A percentile compares a stretch with the other conserved stretches of the same genome.
Conservation (phyloP, 1,284 basidiomycete genomes). For the Ceratorhiza oryzae-sativae region DNA sequence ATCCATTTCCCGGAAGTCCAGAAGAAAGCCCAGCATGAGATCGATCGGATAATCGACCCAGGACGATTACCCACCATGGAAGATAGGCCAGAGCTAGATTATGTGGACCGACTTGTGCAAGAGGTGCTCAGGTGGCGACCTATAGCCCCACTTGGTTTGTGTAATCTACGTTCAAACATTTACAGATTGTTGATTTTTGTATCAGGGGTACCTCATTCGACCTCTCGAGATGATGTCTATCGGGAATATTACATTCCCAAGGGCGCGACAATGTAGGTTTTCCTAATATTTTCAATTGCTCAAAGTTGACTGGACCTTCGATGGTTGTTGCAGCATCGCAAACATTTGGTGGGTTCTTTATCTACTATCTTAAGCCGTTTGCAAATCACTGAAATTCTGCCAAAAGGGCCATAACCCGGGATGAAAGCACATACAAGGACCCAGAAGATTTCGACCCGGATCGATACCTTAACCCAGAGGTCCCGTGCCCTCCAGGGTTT, state of each 20-base stretch:
- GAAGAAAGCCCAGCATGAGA: slow-evolving; percentile 26
- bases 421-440: background rate
- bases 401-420: slow-evolving; percentile 1
- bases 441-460: slow-evolving; percentile 8
- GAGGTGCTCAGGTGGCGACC: slow-evolving; percentile 37
- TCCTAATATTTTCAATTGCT: background rate
- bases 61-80: slow-evolving; percentile 15
- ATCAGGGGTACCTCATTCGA: slow-evolving; percentile 3
- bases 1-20: slow-evolving; percentile 31
- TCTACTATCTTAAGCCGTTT: too few species aligned
- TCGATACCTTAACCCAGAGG: slow-evolving; percentile 7
- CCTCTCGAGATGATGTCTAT: slow-evolving; percentile 10
- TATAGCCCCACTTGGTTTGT: slow-evolving; percentile 26
- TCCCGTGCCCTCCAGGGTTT: background rate
- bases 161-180: background rate
- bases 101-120: slow-evolving; percentile 11
- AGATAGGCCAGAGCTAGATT: slow-evolving; percentile 22
- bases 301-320: background rate
- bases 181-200: background rate
- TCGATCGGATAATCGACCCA: slow-evolving; percentile 8
- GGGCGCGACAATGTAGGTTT: slow-evolving; percentile 7
- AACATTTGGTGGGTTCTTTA: background rate
- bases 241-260: slow-evolving; percentile 22
- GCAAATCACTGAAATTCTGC: too few species aligned
- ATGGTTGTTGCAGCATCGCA: background rate